A percentile compares a stretch with the other conserved stretches of the same genome.
These are phyloP conservation scores for Gynostemma pentaphyllum DNA, from an alignment of 306 rosid species.

Conservation along the genomic window DNA sequence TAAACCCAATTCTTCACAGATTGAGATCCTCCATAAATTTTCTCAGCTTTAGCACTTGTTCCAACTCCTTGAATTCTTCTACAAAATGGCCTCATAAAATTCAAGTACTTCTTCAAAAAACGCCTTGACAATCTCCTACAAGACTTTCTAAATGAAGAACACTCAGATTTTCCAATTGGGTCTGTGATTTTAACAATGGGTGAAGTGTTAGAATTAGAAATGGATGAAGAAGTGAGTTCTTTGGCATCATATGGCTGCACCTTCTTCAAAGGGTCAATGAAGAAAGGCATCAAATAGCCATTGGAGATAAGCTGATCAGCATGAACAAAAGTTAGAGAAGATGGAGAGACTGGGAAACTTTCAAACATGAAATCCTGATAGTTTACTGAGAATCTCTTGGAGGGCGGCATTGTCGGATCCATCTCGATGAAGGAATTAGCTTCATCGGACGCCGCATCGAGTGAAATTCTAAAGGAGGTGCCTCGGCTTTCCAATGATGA, in stretches of 20 bases:
- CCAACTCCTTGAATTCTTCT: constrained; percentile 42
- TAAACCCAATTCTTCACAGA: constrained; percentile 40
- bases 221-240: not conserved
- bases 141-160: constrained; percentile 44
- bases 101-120: constrained; percentile 57
- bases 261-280: constrained; percentile 37
- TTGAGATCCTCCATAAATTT: constrained; percentile 28
- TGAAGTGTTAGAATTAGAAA: constrained; percentile 20
- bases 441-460: constrained; percentile 67
- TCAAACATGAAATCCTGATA: constrained; percentile 68
- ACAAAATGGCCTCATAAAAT: constrained; percentile 55
- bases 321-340: constrained; percentile 46
- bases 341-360: constrained; percentile 48
- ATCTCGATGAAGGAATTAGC: constrained; percentile 78
- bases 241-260: constrained; percentile 3
- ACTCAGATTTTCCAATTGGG: constrained; percentile 23
- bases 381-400: constrained; percentile 67
- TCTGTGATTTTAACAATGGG: constrained; percentile 20
- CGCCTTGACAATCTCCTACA: constrained; percentile 58
- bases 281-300: constrained; percentile 76
- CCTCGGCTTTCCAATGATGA: constrained; percentile 55
- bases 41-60: constrained; percentile 36
- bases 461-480: constrained; percentile 40
- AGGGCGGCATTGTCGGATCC: constrained; percentile 93
- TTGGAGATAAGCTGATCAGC: constrained; percentile 88